Base-by-base conservation (phyloP, 176 grass and related monocot genomes). In the Pontederia crassipes region DNA sequence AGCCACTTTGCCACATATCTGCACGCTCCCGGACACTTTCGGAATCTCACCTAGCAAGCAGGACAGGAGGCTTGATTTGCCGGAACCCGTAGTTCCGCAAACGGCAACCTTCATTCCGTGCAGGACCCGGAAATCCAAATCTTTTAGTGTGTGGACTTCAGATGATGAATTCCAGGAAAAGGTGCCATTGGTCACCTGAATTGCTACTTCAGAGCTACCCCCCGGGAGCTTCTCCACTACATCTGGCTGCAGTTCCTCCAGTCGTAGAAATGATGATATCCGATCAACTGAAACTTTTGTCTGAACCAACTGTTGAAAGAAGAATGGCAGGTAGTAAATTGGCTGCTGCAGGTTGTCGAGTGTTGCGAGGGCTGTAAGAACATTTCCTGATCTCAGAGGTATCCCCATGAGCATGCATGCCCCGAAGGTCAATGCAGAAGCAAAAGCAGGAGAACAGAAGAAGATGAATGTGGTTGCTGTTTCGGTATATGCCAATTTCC, bases 41-140 rank as follows among this genome's bases (percentile, higher is more conserved):
- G 84, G 89, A 46, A 94, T 71, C 59, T 94, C 81, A 8, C 89
- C 81, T n/a, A 94, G 75, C 54, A 85, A 68, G 72, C 89, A 85
- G 58, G 84, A 88, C 46, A 94, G 50, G 63, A 93, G 74, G 54
- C 89, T 93, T 3, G 89, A 82, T 69, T 93, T 93, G 28, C 84
- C 89, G 0, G 84, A 94, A 46, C 89, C 89, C 18, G 88, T 75
- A 62, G 78, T 84, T 75, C 84, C 84, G 77, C 84, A 94, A 48
- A 88, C 59, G 28, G 89, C 89, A 62, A 82, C 72, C 47, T 45
- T 84, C 72, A 45, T 77, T 11, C 84, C 89, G 28, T 78, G 63
- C 17, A n/a, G 48, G 2, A 81, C 55, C 46, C 35, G 62, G 35
- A 94, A 94, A 71, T 88, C 82, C 59, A 94, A 51, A 12, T 79